These are phyloP conservation scores for Oryza punctata DNA, from an alignment of 176 grass and related monocot genomes.

Conservation along the genomic window DNA sequence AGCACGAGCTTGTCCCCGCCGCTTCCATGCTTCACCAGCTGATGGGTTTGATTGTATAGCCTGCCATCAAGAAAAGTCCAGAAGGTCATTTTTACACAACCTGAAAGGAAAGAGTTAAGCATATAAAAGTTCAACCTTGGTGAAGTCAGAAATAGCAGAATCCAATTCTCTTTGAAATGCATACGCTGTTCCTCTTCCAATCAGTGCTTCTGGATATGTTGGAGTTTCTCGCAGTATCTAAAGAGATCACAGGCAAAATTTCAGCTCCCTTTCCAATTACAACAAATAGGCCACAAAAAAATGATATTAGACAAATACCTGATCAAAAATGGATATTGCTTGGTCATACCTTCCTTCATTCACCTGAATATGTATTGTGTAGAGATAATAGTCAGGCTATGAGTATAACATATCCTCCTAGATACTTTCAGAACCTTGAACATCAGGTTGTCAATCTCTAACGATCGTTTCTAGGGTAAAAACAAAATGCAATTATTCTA, in stretches of 20 bases:
- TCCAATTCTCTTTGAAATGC: conserved; percentile 98
- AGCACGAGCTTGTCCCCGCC: conserved; percentile 93
- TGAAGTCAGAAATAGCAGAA: conserved; percentile 97
- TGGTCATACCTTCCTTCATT: conserved; percentile 98
- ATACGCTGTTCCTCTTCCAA: conserved; percentile 98
- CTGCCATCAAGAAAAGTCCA: conserved; percentile 44
- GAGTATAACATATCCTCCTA: conserved; percentile 22
- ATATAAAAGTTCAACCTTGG: conserved; percentile 61
- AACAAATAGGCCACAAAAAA: conserved; percentile 20
- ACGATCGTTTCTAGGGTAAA: neutral
- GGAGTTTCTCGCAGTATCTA: conserved; percentile 96
- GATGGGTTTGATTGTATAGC: conserved; percentile 89
- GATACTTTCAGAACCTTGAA: conserved; percentile 8
- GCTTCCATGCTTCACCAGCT: conserved; percentile 96
- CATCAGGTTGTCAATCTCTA: neutral
- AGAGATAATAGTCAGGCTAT: conserved; percentile 9
- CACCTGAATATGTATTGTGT: conserved; percentile 65
- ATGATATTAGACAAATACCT: conserved; percentile 57
- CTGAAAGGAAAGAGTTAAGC: neutral
- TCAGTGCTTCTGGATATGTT: conserved; percentile 93
- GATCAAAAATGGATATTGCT: conserved; percentile 95
- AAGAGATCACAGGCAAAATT: conserved; percentile 23
- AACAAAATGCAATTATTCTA: conserved; percentile 2
- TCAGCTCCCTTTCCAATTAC: conserved; percentile 21
- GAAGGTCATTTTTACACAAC: conserved; percentile 28